phyloP scores from a whole-genome alignment of 495 filamentous ascomycete genomes.

The Hypoxylon lienhwacheense region DNA sequence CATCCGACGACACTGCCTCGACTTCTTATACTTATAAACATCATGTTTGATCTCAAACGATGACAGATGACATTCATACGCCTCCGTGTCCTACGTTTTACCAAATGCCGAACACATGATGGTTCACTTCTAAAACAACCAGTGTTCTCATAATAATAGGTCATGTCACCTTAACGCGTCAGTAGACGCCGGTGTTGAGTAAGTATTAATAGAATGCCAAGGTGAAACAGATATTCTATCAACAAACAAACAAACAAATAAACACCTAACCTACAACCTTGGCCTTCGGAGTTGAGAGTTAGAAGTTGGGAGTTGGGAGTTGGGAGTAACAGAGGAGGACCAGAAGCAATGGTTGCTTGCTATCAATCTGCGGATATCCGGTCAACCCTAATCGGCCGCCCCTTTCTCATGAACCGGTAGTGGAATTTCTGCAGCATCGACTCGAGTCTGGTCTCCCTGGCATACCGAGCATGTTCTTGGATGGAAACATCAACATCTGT shows the following conservation, averaged over 20 bases:
- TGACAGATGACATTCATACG: slow-evolving; percentile 7
- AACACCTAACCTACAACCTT: too few species aligned
- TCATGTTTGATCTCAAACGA: slow-evolving; percentile 4
- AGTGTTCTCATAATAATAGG: slow-evolving; percentile 18
- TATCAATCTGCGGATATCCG: slow-evolving; percentile 34
- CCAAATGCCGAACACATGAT: slow-evolving; percentile 11
- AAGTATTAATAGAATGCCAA: slow-evolving; percentile 30
- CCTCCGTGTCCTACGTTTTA: slow-evolving; percentile 3
- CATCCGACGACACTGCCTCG: not conserved
- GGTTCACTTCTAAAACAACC: slow-evolving; percentile 25
- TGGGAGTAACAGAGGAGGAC: not conserved
- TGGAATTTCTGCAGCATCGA: slow-evolving; percentile 17
- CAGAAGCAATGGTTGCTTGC: not conserved
- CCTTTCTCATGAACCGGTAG: slow-evolving; percentile 1
- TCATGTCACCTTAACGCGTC: slow-evolving; percentile 14
- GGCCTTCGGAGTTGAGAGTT: slow-evolving; percentile 1
- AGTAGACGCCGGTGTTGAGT: slow-evolving; percentile 1
- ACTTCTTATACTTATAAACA: slow-evolving; percentile 26
- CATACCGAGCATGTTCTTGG: slow-evolving; percentile 26
- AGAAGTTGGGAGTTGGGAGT: too few species aligned
- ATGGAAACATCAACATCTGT: slow-evolving; percentile 25
- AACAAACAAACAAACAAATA: slow-evolving; percentile 23
- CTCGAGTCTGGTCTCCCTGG: slow-evolving; percentile 9
- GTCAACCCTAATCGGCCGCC: slow-evolving; percentile 16
- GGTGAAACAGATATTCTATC: slow-evolving; percentile 20